Evolutionary conservation across 805 yeast species (phyloP).

Genomic region (Candida nanaspora): DNA sequence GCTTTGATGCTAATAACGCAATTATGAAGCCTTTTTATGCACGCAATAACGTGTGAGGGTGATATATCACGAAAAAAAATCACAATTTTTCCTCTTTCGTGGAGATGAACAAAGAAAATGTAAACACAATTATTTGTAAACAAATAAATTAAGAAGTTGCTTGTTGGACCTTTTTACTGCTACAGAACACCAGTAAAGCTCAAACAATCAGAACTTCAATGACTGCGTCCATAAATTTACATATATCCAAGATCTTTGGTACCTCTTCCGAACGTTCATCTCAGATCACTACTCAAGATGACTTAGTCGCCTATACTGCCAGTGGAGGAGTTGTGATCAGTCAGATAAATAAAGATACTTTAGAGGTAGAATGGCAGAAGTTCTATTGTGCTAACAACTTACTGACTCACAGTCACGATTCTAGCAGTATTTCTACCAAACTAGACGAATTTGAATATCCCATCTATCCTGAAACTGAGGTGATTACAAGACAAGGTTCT

Average conservation of each 20-base stretch:
- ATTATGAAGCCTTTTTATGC: too few relatives aligned
- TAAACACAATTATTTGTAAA: too few relatives aligned
- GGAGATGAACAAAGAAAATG: too few relatives aligned
- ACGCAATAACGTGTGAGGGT: too few relatives aligned
- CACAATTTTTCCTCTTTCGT: too few relatives aligned
- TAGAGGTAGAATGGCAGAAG: constrained; percentile 28
- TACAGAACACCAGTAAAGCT: too few relatives aligned
- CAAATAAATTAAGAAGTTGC: too few relatives aligned
- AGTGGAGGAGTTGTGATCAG: constrained; percentile 56
- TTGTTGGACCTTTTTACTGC: too few relatives aligned
- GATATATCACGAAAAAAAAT: too few relatives aligned
- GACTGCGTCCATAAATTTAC: background rate
- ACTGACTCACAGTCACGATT: constrained; percentile 1
- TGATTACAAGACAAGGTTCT: constrained; percentile 16
- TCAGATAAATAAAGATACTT: constrained; percentile 16
- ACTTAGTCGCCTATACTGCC: constrained; percentile 45
- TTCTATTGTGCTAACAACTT: constrained; percentile 44
- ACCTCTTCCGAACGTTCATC: constrained; percentile 37
- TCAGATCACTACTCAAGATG: constrained; percentile 32
- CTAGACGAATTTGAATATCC: constrained; percentile 32
- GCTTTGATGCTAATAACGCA: too few relatives aligned
- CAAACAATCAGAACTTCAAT: too few relatives aligned
- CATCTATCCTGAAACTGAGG: constrained; percentile 22
- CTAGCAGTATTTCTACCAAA: background rate
- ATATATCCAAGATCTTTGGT: constrained; percentile 32